These are phyloP conservation scores for Nyssa sinensis DNA, from an alignment of 148 eudicot genomes.

Conservation along the genomic window DNA sequence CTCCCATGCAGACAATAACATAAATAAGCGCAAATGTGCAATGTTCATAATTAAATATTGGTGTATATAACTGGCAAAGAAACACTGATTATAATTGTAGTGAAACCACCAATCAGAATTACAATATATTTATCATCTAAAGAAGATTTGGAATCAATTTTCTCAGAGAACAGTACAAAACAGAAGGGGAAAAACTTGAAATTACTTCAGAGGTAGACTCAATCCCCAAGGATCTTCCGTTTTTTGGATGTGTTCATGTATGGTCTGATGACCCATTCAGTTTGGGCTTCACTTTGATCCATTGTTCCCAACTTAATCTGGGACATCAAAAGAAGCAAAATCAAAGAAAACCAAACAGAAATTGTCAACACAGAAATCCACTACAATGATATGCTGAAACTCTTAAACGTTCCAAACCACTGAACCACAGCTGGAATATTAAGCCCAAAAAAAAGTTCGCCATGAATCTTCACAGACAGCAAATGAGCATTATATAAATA, in stretches of 20 bases:
- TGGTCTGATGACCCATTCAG: constrained; percentile 77
- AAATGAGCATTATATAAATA: too few relatives aligned
- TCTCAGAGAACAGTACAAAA: not conserved
- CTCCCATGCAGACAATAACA: too few relatives aligned
- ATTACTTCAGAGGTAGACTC: constrained; percentile 4
- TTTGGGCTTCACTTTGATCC: constrained; percentile 86
- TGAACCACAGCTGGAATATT: not conserved
- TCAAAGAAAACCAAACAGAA: not conserved
- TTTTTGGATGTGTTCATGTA: constrained; percentile 91
- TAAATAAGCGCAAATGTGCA: too few relatives aligned
- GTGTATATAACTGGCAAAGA: not conserved
- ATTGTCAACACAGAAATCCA: not conserved
- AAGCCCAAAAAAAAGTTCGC: not conserved
- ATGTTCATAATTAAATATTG: not conserved
- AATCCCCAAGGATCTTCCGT: constrained; percentile 68
- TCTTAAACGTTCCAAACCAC: not conserved
- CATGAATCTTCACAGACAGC: not conserved
- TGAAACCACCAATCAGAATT: not conserved
- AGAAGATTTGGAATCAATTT: not conserved
- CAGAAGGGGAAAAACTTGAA: not conserved
- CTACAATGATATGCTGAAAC: not conserved
- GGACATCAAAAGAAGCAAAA: constrained; percentile 8
- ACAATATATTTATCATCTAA: not conserved
- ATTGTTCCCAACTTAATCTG: constrained; percentile 90
- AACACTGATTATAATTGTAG: not conserved